Evolutionary conservation across 2,329 filamentous ascomycete genomes (phyloP).

Genomic region (Ceratocystis cubensis): DNA sequence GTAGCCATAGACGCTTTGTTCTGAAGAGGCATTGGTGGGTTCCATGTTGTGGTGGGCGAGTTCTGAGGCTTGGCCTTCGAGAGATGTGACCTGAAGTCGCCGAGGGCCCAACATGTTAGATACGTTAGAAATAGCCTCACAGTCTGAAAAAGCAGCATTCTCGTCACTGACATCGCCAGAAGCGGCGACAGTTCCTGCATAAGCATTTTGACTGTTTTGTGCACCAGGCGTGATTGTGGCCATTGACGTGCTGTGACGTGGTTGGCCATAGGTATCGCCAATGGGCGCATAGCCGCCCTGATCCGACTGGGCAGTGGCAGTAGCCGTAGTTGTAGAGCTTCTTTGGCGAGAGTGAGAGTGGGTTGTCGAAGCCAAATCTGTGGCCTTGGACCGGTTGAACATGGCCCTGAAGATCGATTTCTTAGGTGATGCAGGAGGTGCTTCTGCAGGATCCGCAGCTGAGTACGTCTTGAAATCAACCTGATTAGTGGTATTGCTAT

Average conservation of each 20-base stretch:
- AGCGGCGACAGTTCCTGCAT: background rate
- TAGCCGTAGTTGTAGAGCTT: constrained; percentile 13
- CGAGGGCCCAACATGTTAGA: constrained; percentile 9
- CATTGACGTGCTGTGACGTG: constrained; percentile 1
- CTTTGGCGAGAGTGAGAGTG: constrained; percentile 20
- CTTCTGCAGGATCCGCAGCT: background rate
- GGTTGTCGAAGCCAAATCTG: constrained; percentile 2
- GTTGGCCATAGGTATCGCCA: background rate
- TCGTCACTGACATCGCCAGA: background rate
- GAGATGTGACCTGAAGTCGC: constrained; percentile 14
- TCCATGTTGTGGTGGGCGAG: constrained; percentile 19
- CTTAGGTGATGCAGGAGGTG: constrained; percentile 11
- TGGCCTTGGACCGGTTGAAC: constrained; percentile 18
- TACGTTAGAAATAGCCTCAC: constrained; percentile 11
- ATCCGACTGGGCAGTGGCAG: background rate
- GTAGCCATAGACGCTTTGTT: constrained; percentile 20
- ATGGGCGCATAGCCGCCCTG: background rate
- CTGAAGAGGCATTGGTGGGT: constrained; percentile 18
- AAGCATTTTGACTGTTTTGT: background rate
- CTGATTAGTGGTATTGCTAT: background rate
- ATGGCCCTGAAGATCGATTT: constrained; percentile 18
- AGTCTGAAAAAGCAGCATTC: background rate
- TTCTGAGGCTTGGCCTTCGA: constrained; percentile 19
- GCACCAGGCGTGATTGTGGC: background rate
- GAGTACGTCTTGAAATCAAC: background rate